Conservation (phyloP, 768 basidiomycete genomes). For the Agaricus sinodeliciosus region DNA sequence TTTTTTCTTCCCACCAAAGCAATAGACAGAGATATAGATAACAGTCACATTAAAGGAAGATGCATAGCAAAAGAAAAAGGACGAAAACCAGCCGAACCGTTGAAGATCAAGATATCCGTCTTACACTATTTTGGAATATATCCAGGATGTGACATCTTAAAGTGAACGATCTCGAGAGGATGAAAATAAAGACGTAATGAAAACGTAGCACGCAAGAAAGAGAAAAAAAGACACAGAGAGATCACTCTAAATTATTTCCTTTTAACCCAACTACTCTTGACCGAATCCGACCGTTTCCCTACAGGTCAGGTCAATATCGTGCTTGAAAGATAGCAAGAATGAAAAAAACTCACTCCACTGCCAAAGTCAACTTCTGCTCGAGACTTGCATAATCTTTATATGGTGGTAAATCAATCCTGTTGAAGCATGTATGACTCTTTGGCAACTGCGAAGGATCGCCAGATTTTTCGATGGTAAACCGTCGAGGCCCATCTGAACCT, state of each 20-base stretch:
- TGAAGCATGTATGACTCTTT: slow-evolving; percentile 97
- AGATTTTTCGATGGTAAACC: slow-evolving; percentile 98
- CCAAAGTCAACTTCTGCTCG: slow-evolving; percentile 92
- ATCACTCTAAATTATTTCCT: background rate
- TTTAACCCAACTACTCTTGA: slow-evolving; percentile 56
- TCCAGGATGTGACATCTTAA: too few relatives aligned
- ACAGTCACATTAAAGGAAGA: too few relatives aligned
- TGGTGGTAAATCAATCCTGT: slow-evolving; percentile 92
- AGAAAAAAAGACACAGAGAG: slow-evolving; percentile 3
- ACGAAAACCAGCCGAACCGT: too few relatives aligned
- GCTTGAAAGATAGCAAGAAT: background rate
- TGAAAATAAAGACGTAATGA: background rate
- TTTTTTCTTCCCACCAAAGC: too few relatives aligned
- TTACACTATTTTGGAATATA: too few relatives aligned
- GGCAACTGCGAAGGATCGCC: slow-evolving; percentile 95
- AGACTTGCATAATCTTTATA: slow-evolving; percentile 93
- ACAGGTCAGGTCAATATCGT: slow-evolving; percentile 12
- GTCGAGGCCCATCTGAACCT: slow-evolving; percentile 92
- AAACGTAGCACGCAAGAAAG: background rate
- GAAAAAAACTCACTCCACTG: slow-evolving; percentile 71
- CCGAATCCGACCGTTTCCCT: slow-evolving; percentile 95
- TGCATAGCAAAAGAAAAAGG: too few relatives aligned
- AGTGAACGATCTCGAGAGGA: too few relatives aligned
- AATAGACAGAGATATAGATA: too few relatives aligned
- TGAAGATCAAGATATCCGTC: too few relatives aligned